phyloP scores from a whole-genome alignment of 805 yeast species.

The Wickerhamomyces pijperi region DNA sequence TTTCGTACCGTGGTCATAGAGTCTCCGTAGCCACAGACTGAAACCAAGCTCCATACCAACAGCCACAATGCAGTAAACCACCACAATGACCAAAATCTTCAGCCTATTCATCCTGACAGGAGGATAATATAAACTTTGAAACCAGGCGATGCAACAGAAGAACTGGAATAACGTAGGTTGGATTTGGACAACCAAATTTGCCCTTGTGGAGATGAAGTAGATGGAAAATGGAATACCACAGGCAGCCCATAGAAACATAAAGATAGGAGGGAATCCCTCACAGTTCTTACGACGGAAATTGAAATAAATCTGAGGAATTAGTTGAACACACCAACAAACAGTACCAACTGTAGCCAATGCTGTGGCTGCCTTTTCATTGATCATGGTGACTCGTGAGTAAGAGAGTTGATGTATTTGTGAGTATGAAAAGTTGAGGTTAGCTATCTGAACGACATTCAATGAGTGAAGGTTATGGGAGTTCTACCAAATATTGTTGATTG shows the following conservation, averaged over 20 bases:
- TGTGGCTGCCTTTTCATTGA: constrained; percentile 40
- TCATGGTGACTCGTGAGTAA: constrained; percentile 6
- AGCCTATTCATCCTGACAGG: constrained; percentile 37
- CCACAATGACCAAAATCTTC: constrained; percentile 28
- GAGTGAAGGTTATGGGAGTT: too few species aligned
- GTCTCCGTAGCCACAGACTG: constrained; percentile 54
- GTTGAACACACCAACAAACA: constrained; percentile 84
- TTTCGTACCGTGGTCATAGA: constrained; percentile 35
- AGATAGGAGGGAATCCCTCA: constrained; percentile 77
- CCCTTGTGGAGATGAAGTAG: constrained; percentile 62
- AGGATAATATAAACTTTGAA: constrained; percentile 65
- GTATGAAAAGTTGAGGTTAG: too few species aligned
- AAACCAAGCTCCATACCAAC: constrained; percentile 62
- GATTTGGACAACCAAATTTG: constrained; percentile 68
- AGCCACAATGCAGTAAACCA: constrained; percentile 28
- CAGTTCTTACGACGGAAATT: constrained; percentile 72
- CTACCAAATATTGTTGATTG: too few species aligned
- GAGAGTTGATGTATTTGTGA: too few species aligned
- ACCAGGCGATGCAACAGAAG: constrained; percentile 57
- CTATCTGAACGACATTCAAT: too few species aligned
- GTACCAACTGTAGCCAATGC: constrained; percentile 85
- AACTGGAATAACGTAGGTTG: constrained; percentile 83
- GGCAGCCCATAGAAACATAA: constrained; percentile 76
- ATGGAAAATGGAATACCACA: constrained; percentile 79
- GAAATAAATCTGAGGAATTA: constrained; percentile 73